These are phyloP conservation scores for Epichloe gansuensis DNA, from an alignment of 2,329 filamentous ascomycete genomes.

Conservation along the genomic window DNA sequence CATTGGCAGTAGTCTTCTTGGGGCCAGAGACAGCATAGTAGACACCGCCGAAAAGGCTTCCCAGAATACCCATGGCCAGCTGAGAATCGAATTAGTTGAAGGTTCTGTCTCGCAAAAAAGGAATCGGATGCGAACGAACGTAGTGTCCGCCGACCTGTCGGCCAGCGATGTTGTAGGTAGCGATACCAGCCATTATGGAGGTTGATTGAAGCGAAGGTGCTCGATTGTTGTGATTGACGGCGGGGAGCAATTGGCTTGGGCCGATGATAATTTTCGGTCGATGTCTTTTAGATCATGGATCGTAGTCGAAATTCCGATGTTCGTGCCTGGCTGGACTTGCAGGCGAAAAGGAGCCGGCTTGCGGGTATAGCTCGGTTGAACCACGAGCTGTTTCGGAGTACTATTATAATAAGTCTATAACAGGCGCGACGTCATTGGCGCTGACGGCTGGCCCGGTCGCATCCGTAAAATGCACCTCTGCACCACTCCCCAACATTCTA, in stretches of 20 bases:
- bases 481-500: not conserved
- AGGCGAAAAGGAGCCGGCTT: slow-evolving; percentile 13
- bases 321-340: slow-evolving; percentile 19
- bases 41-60: slow-evolving; percentile 34
- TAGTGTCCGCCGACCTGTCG: slow-evolving; percentile 48
- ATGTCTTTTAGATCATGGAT: slow-evolving; percentile 4
- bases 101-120: not conserved
- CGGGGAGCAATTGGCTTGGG: not conserved
- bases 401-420: not conserved
- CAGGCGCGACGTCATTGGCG: not conserved
- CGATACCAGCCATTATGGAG: slow-evolving; percentile 25
- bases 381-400: not conserved
- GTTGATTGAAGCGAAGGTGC: slow-evolving; percentile 12
- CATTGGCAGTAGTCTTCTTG: slow-evolving; percentile 30
- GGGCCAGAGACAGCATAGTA: slow-evolving; percentile 32
- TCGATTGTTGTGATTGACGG: not conserved
- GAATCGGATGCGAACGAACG: slow-evolving; percentile 29
- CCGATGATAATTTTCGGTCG: slow-evolving; percentile 14
- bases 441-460: not conserved
- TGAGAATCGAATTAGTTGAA: slow-evolving; percentile 15
- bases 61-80: slow-evolving; percentile 46
- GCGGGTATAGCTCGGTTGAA: slow-evolving; percentile 19
- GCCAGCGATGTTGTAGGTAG: slow-evolving; percentile 43
- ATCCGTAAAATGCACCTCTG: not conserved
- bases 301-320: slow-evolving; percentile 12